Percentiles rank a stretch among this genome's conserved stretches.
Evolutionary conservation across 768 basidiomycete species (phyloP).

Genomic region (Lactarius vividus): DNA sequence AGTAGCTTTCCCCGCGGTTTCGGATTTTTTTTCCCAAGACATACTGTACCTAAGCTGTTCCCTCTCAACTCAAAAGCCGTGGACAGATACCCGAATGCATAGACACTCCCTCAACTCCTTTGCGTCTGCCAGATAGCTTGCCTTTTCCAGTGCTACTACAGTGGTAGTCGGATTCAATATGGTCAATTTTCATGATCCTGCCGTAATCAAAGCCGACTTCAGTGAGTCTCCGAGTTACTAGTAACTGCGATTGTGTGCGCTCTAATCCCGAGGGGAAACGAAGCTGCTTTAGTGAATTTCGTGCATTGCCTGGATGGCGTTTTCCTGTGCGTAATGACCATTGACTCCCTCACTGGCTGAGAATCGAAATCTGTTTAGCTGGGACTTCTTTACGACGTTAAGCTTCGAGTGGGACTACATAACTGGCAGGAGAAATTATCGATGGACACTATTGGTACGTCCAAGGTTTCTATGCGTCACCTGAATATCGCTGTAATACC

Average conservation of each 20-base stretch:
- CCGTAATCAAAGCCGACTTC: background rate
- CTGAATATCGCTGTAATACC: background rate
- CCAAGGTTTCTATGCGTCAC: background rate
- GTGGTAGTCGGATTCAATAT: background rate
- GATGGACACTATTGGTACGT: conserved; percentile 19
- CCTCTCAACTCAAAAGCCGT: background rate
- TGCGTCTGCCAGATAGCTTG: background rate
- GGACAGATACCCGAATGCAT: background rate
- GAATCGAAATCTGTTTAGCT: background rate
- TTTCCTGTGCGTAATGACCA: background rate
- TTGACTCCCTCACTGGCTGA: background rate
- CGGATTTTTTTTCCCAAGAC: background rate
- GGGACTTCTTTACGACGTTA: conserved; percentile 18
- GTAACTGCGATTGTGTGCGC: background rate
- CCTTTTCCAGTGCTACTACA: background rate
- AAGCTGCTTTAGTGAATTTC: conserved; percentile 4
- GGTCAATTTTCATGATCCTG: conserved; percentile 8
- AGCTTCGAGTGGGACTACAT: conserved; percentile 10
- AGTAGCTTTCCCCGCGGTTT: background rate
- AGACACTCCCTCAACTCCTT: background rate
- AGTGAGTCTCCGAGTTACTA: background rate
- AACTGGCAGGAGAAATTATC: conserved; percentile 4
- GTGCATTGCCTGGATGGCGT: conserved; percentile 5
- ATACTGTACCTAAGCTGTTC: background rate
- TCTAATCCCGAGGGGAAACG: background rate